Evolutionary conservation across 176 grass and related monocot species (phyloP), one percentile per base, ranked within the genome.

Genomic region (Aegilops speltoides): DNA sequence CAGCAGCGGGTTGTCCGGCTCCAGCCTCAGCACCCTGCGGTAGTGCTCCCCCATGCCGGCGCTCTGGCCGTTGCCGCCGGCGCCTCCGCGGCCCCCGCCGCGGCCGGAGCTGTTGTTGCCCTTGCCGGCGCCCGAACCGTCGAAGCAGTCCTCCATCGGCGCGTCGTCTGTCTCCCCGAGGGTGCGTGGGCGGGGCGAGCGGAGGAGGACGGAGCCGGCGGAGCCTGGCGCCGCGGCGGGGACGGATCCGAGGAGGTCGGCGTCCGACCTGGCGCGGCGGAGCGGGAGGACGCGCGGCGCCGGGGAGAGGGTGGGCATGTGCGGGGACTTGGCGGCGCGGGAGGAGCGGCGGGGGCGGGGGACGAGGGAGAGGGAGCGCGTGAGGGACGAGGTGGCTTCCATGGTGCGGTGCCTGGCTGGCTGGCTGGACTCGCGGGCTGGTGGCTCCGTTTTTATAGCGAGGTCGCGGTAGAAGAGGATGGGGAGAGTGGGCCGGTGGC

Each of bases 1-100:
- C 10, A 98, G 81, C 25, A 98, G 91, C 79, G 96, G 73, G 72
- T 95, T 95, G 57, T 40, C 86, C 22, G 96, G 91, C 69, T 98
- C 90, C 63, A 91, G 84, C 43, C 60, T 70, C 46, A 98, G 83
- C 88, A 95, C 82, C 74, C 88, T 81, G 25, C 84, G 81, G 76
- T 94, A 98, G 80, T 93, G 88, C 50, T 91, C 93, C 28, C 88
- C 88, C 68, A 98, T 95, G 50, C 37, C 87, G 25, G 89, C 77
- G 66, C 68, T 84, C 83, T 65, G 66, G 31, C 89, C n/a, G 16
- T 68, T 25, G 13, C 82, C 31, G 16, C 88, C 83, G 11, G 67
- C 54, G 3, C 88, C 37, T 22, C 92, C 69, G 34, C 10, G 2
- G 38, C 71, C 31, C 17, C 66, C 38, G 6, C 90, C 57, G 40